A percentile compares a stretch with the other conserved stretches of the same genome.
These are phyloP conservation scores for Pichia deserticola DNA, from an alignment of 805 yeast genomes.

Conservation along the genomic window DNA sequence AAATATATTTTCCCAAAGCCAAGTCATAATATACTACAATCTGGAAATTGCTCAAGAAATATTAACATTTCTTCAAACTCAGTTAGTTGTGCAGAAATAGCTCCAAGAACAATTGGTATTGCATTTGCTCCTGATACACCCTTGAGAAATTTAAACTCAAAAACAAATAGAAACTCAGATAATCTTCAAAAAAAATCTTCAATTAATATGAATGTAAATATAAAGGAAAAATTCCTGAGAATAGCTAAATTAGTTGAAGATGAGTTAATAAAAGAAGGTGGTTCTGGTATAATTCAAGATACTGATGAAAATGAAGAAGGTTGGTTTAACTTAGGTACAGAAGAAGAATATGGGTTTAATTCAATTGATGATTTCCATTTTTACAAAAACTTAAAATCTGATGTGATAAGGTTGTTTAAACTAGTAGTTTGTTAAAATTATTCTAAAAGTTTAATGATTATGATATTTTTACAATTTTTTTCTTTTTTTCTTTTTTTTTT, in stretches of 20 bases:
- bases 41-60: neutral
- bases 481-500: too few species aligned
- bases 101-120: constrained; percentile 17
- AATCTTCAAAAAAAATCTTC: neutral
- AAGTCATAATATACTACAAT: neutral
- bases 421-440: constrained; percentile 1
- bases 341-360: constrained; percentile 6
- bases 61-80: neutral
- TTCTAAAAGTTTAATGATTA: too few species aligned
- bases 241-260: constrained; percentile 7
- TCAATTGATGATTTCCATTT: constrained; percentile 22
- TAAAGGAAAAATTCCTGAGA: constrained; percentile 1
- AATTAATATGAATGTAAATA: neutral
- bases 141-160: neutral
- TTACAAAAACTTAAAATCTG: constrained; percentile 18
- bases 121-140: constrained; percentile 5
- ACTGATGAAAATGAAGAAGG: constrained; percentile 14
- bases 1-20: constrained; percentile 11
- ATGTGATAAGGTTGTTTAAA: constrained; percentile 17
- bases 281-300: neutral
- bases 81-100: constrained; percentile 19
- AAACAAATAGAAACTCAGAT: neutral
- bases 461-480: too few species aligned
- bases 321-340: constrained; percentile 19
- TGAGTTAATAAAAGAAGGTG: constrained; percentile 7